phyloP scores from a whole-genome alignment of 116 monocot genomes.

The Posidonia oceanica region DNA sequence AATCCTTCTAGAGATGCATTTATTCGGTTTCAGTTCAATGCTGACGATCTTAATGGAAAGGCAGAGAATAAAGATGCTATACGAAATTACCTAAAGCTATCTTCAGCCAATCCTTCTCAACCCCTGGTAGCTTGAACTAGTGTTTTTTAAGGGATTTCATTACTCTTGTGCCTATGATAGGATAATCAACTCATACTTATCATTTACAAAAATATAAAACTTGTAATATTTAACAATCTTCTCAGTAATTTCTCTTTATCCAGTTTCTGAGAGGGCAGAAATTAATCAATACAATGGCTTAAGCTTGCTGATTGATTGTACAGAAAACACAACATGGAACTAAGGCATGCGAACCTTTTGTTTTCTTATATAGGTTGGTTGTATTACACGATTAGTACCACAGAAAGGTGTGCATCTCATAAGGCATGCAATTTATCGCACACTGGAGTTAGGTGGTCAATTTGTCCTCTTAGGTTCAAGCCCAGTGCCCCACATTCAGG shows the following conservation, averaged over 20 bases:
- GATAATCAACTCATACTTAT: too few relatives aligned
- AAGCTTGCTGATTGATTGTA: too few relatives aligned
- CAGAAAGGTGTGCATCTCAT: constrained; percentile 98
- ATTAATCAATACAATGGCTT: too few relatives aligned
- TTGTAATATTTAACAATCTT: too few relatives aligned
- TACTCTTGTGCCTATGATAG: neutral
- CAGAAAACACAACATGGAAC: too few relatives aligned
- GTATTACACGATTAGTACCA: constrained; percentile 81
- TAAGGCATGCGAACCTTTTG: too few relatives aligned
- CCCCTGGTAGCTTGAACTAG: constrained; percentile 48
- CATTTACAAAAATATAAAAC: too few relatives aligned
- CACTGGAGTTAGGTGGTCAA: constrained; percentile 81
- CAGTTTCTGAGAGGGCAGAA: too few relatives aligned
- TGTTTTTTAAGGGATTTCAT: neutral
- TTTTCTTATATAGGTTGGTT: constrained; percentile 49
- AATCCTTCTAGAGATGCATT: constrained; percentile 66
- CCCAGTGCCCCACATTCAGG: constrained; percentile 82
- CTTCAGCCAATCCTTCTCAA: constrained; percentile 34
- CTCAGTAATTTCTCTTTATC: too few relatives aligned
- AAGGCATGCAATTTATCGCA: constrained; percentile 82
- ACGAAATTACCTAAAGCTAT: constrained; percentile 49
- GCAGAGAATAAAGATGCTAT: constrained; percentile 54
- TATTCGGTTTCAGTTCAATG: constrained; percentile 48
- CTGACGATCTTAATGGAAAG: constrained; percentile 73
- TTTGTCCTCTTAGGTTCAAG: constrained; percentile 88